Conservation (phyloP, 176 grass and related monocot genomes). For the Musa troglodytarum region DNA sequence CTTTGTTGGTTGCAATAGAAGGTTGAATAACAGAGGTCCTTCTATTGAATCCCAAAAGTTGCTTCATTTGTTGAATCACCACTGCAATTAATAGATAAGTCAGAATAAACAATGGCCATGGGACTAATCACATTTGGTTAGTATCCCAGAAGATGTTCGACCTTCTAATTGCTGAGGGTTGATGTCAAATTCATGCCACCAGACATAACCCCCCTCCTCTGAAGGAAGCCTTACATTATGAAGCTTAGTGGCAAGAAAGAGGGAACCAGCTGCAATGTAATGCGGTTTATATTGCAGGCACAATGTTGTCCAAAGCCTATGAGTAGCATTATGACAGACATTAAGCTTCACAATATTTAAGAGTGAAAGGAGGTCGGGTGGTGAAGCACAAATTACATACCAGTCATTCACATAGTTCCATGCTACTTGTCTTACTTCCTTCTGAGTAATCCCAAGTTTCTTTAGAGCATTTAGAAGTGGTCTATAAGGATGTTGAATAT, state of each 20-base stretch:
- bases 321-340: background rate
- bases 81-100: slow-evolving; percentile 17
- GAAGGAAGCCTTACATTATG: slow-evolving; percentile 30
- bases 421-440: slow-evolving; percentile 44
- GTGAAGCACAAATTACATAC: slow-evolving; percentile 18
- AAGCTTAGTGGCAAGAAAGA: slow-evolving; percentile 35
- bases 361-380: background rate
- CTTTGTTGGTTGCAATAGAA: slow-evolving; percentile 10
- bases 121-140: background rate
- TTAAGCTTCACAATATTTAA: background rate
- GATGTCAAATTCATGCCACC: slow-evolving; percentile 55
- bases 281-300: slow-evolving; percentile 50
- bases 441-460: slow-evolving; percentile 35
- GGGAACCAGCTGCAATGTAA: slow-evolving; percentile 47
- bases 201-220: slow-evolving; percentile 23
- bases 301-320: slow-evolving; percentile 39
- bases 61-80: slow-evolving; percentile 45
- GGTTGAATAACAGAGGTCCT: slow-evolving; percentile 1
- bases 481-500: slow-evolving; percentile 50
- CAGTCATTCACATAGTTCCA: slow-evolving; percentile 42
- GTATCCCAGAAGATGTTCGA: background rate
- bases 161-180: slow-evolving; percentile 40
- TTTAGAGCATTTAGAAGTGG: slow-evolving; percentile 46
- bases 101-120: background rate
- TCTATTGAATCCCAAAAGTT: slow-evolving; percentile 32